phyloP scores from a whole-genome alignment of 225 moss, liverwort and hornwort genomes.

The Thuidium tamariscinum region DNA sequence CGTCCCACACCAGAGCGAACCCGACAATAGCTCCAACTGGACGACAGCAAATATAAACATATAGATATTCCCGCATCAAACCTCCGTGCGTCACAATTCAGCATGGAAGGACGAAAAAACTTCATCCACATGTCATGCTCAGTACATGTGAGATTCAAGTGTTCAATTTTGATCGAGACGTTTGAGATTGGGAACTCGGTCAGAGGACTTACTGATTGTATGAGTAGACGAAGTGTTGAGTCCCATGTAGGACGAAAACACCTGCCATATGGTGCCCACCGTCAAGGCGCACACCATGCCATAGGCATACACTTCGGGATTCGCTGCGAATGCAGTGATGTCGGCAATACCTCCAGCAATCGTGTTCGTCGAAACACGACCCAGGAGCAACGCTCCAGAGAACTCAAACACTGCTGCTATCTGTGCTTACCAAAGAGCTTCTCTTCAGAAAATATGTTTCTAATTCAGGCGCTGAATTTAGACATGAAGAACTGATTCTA shows the following conservation, averaged over 20 bases:
- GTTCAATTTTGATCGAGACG: not conserved
- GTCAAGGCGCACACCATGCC: conserved; percentile 73
- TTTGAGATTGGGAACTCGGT: not conserved
- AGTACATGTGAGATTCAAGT: not conserved
- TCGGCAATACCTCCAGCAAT: conserved; percentile 61
- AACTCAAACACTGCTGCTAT: conserved; percentile 71
- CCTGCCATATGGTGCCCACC: conserved; percentile 57
- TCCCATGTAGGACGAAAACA: conserved; percentile 47
- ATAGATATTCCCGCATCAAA: too few species aligned
- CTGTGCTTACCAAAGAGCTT: not conserved
- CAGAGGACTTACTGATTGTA: conserved; percentile 43
- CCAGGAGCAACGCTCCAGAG: conserved; percentile 47
- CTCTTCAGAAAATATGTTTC: not conserved
- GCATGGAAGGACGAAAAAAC: not conserved
- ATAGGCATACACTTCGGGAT: conserved; percentile 65
- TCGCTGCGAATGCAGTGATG: conserved; percentile 31
- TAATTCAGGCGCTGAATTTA: not conserved
- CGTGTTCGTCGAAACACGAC: conserved; percentile 63
- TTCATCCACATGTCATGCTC: not conserved
- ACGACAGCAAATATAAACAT: not conserved
- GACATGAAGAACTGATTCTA: not conserved
- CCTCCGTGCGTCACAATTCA: not conserved
- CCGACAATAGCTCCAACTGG: conserved; percentile 58
- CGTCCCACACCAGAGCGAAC: conserved; percentile 72
- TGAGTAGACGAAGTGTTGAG: conserved; percentile 61